phyloP scores from a whole-genome alignment of 805 yeast genomes.

The Metschnikowia reukaufii region DNA sequence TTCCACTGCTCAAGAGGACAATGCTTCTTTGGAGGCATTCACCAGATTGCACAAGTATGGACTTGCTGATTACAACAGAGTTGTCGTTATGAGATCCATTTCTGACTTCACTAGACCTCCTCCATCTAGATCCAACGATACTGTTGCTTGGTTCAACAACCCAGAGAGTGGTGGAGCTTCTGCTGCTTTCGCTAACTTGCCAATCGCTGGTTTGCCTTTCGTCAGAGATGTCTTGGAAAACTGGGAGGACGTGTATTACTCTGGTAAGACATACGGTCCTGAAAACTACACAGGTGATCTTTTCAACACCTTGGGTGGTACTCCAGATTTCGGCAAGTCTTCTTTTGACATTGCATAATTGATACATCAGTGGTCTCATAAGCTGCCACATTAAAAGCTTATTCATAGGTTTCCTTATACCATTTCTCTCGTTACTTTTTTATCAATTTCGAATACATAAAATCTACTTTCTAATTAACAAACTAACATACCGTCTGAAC shows the following conservation, averaged over 20 bases:
- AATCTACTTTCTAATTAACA: not conserved
- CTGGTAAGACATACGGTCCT: constrained; percentile 39
- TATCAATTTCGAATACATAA: not conserved
- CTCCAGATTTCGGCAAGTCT: constrained; percentile 38
- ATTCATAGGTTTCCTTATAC: not conserved
- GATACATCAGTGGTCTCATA: not conserved
- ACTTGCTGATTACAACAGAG: constrained; percentile 55
- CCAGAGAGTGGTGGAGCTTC: constrained; percentile 51
- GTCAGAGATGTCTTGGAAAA: constrained; percentile 51
- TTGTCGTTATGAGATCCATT: constrained; percentile 60
- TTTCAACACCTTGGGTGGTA: constrained; percentile 53
- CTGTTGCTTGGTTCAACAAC: constrained; percentile 51
- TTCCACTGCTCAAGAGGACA: constrained; percentile 66
- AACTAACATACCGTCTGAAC: too few species aligned
- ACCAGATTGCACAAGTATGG: constrained; percentile 55
- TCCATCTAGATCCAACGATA: constrained; percentile 39
- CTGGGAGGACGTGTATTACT: constrained; percentile 43
- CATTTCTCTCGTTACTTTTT: not conserved
- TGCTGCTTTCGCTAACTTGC: constrained; percentile 52
- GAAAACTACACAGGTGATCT: constrained; percentile 62
- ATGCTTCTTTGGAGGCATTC: constrained; percentile 61
- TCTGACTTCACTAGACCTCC: constrained; percentile 61
- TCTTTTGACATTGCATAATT: constrained; percentile 25
- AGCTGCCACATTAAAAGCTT: not conserved
- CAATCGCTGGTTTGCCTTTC: constrained; percentile 53